Conservation (phyloP, 495 filamentous ascomycete genomes). For the Hyphodiscus hymeniophilus region DNA sequence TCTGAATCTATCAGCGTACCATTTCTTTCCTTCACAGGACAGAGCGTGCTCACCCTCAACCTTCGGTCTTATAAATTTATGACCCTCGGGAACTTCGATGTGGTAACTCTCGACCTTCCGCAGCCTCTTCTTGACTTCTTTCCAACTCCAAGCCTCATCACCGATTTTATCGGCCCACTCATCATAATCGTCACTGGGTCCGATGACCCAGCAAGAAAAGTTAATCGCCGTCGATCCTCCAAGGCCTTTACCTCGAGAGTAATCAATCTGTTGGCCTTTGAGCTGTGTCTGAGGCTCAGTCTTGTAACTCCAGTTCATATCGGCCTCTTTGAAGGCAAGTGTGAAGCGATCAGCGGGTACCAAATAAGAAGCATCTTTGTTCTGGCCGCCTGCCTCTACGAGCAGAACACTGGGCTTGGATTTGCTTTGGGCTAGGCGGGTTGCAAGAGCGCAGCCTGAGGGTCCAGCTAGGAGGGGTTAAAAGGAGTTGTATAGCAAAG, state of each 20-base stretch:
- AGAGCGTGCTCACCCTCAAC: conserved; percentile 27
- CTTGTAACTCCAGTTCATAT: conserved; percentile 54
- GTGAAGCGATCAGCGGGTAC: conserved; percentile 45
- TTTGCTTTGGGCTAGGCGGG: conserved; percentile 34
- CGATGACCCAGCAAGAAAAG: conserved; percentile 50
- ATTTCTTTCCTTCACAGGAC: background rate
- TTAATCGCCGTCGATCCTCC: conserved; percentile 58
- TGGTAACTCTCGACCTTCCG: conserved; percentile 49
- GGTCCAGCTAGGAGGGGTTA: conserved; percentile 40
- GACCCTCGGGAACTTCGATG: conserved; percentile 24
- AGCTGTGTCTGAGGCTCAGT: conserved; percentile 46
- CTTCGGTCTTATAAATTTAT: conserved; percentile 28
- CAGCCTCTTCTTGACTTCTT: conserved; percentile 36
- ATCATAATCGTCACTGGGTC: conserved; percentile 53
- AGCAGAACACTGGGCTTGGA: conserved; percentile 44
- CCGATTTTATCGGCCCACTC: conserved; percentile 35
- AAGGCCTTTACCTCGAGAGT: conserved; percentile 49
- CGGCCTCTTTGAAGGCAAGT: conserved; percentile 36
- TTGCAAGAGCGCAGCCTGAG: conserved; percentile 43
- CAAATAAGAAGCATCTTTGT: conserved; percentile 36
- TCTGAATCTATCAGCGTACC: conserved; percentile 17
- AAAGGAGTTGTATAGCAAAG: conserved; percentile 3
- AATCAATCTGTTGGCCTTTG: conserved; percentile 42
- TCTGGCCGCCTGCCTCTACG: conserved; percentile 47
- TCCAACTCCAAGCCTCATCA: conserved; percentile 43